Evolutionary conservation across 106 monocot species (phyloP).

Genomic region (Acorus calamus): DNA sequence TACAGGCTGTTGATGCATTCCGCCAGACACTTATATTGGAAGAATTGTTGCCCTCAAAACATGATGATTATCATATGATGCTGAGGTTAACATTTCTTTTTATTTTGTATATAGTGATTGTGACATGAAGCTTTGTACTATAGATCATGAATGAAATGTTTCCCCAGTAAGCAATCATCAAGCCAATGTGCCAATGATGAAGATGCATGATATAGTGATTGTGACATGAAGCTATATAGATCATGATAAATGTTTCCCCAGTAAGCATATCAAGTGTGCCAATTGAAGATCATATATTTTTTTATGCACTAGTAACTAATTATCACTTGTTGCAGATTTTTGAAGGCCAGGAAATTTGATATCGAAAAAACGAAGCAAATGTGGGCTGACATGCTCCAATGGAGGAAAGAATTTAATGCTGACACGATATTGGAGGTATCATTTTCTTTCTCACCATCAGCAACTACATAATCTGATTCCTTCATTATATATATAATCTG

Average conservation of each 20-base stretch:
- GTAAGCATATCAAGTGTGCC: no score
- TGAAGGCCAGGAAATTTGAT: conserved; percentile 61
- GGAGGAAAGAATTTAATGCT: conserved; percentile 68
- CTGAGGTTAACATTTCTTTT: conserved; percentile 10
- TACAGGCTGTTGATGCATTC: conserved; percentile 19
- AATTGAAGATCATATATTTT: no score
- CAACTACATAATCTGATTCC: no score
- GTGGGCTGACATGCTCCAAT: conserved; percentile 72
- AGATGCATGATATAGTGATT: no score
- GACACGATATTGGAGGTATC: conserved; percentile 56
- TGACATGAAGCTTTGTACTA: no score
- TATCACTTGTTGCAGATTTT: conserved; percentile 28
- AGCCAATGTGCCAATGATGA: conserved; percentile 1
- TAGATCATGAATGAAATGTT: no score
- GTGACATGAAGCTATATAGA: no score
- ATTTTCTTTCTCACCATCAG: neutral
- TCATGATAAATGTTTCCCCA: no score
- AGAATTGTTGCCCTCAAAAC: conserved; percentile 23
- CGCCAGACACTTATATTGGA: conserved; percentile 18
- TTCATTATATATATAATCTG: no score
- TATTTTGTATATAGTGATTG: no score
- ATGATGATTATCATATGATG: conserved; percentile 55
- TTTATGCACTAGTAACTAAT: no score
- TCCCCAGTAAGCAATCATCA: no score
- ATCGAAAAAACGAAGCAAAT: conserved; percentile 70